These are phyloP conservation scores for Trichoderma hamatum DNA, from an alignment of 2,329 filamentous ascomycete genomes.

Conservation along the genomic window DNA sequence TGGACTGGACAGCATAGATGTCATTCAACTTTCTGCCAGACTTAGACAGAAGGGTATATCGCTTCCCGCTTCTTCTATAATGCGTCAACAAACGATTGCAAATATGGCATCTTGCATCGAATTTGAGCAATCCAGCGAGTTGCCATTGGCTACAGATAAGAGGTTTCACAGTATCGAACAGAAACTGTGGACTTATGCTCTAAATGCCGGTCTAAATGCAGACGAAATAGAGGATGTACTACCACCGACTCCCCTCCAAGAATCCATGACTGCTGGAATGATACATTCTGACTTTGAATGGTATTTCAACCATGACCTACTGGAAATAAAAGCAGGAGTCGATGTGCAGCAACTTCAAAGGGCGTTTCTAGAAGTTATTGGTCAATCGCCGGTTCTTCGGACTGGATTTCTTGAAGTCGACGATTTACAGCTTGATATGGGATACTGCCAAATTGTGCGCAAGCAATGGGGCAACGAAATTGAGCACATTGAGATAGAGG, in stretches of 20 bases:
- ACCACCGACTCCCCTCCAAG: conserved; percentile 81
- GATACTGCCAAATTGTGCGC: conserved; percentile 55
- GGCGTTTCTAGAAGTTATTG: conserved; percentile 66
- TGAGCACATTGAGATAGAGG: conserved; percentile 27
- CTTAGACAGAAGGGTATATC: conserved; percentile 63
- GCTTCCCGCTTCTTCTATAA: conserved; percentile 74
- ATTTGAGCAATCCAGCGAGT: not conserved
- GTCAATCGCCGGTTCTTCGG: conserved; percentile 69
- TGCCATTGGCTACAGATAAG: not conserved
- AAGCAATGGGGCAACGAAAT: conserved; percentile 34
- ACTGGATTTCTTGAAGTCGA: conserved; percentile 72
- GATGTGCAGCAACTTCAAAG: conserved; percentile 59
- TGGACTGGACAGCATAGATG: conserved; percentile 89
- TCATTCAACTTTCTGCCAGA: conserved; percentile 78
- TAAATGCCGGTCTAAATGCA: conserved; percentile 40
- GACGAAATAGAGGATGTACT: conserved; percentile 60
- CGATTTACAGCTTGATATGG: conserved; percentile 56
- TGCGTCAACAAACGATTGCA: conserved; percentile 69
- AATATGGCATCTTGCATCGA: conserved; percentile 50
- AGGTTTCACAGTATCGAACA: conserved; percentile 33
- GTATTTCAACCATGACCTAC: conserved; percentile 85
- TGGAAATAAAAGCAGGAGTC: conserved; percentile 59
- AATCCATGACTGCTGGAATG: conserved; percentile 85
- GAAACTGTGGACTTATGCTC: conserved; percentile 46
- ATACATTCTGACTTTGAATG: conserved; percentile 69